Conservation (phyloP, 441 rosid genomes). For the Erysimum pusillum region DNA sequence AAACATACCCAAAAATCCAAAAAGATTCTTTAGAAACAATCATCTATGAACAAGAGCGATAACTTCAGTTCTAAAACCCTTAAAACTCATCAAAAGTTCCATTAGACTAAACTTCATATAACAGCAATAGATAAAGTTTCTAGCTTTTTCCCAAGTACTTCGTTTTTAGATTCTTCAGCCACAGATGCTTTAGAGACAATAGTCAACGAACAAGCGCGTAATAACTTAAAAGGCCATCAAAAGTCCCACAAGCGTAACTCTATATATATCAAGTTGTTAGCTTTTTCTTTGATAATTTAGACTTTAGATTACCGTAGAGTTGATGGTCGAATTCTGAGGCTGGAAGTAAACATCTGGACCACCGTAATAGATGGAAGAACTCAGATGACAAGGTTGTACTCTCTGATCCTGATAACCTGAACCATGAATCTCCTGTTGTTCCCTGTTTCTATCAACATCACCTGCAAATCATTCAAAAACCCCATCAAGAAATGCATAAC, state of each 20-base stretch:
- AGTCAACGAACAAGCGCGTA: neutral
- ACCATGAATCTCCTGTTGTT: slow-evolving; percentile 40
- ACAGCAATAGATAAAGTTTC: neutral
- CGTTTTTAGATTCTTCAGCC: neutral
- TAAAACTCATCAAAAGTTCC: neutral
- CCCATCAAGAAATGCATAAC: slow-evolving; percentile 36
- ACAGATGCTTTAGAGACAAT: neutral
- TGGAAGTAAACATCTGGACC: slow-evolving; percentile 79
- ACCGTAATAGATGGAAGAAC: slow-evolving; percentile 94
- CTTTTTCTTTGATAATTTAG: neutral
- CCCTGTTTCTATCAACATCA: slow-evolving; percentile 33
- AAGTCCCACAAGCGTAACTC: slow-evolving; percentile 9
- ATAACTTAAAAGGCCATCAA: neutral
- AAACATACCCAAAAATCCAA: slow-evolving; percentile 11
- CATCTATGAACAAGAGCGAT: neutral
- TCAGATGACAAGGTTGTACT: slow-evolving; percentile 82
- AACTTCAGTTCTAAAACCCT: neutral
- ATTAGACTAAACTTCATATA: neutral
- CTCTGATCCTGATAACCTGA: slow-evolving; percentile 68
- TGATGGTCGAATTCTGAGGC: slow-evolving; percentile 58
- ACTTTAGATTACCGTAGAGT: slow-evolving; percentile 52
- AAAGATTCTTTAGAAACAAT: neutral
- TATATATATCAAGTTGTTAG: neutral
- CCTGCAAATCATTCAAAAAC: neutral
- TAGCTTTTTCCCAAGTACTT: neutral